Evolutionary conservation across 2,329 filamentous ascomycete species (phyloP), one percentile per base, ranked within the genome.

Genomic region (Pyrenophora tritici-repentis): DNA sequence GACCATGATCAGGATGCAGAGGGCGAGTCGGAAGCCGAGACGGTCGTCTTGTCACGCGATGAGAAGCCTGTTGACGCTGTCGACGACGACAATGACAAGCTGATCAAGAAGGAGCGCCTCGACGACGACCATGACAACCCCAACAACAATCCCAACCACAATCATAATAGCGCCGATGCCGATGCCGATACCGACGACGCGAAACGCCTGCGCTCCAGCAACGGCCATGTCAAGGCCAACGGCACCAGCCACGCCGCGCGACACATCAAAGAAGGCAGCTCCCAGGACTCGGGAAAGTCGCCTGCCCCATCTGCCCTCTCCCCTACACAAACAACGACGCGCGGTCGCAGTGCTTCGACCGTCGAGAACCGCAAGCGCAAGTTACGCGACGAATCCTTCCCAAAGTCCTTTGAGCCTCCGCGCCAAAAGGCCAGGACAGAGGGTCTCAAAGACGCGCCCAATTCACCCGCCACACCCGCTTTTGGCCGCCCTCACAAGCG

Each of bases 11-110:
- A 68, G 38, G 71, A 75, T 51, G 73, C 68, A 29, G 68, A 72
- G 45, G 74, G 73, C 57, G 75, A 78, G 58, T 79, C 77, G 13
- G 78, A 81, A 65, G 78, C 78, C 43, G 78, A 80, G 67, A 80
- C 78, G 26, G 73, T 79, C 50, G 76, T 80, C 32, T 71, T 78
- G 41, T 55, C 62, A 41, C 71, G 75, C 26, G 72, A 76, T 54
- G 74, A 78, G 60, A 68, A 71, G 47, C 61, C 68, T 31, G 68
- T 71, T 47, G 69, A 72, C 55, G 10, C 26, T 12, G 26, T 29
- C 26, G 26, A 29, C 26, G 26, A 29, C 26, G 26, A 29, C 26
- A 10, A 10, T 29, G 71, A 68, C 55, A 73, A 73, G 63, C 51
- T 65, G 56, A 73, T 75, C 66, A 76, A 75, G 64, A 70, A 64